Evolutionary conservation across 192 early-diverging fungal species (phyloP).

Genomic region (Coemansia sp.): DNA sequence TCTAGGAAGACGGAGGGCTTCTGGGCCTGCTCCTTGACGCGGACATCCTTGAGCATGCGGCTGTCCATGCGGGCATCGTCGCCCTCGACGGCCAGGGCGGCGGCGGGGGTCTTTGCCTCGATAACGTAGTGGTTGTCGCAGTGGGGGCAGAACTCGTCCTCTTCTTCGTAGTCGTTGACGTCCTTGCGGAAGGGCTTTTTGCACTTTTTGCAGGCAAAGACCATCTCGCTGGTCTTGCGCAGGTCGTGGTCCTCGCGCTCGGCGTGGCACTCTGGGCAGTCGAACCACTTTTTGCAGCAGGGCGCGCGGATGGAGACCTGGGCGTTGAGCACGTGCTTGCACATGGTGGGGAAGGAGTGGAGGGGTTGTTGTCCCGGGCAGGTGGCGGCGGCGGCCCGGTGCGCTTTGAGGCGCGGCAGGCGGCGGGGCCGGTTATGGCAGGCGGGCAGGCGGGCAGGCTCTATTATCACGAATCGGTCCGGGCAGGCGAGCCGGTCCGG

Average conservation of each 20-base stretch:
- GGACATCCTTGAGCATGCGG: slow-evolving; percentile 57
- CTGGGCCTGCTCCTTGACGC: slow-evolving; percentile 27
- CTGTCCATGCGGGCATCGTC: slow-evolving; percentile 79
- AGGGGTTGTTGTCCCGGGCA: neutral
- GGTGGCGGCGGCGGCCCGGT: neutral
- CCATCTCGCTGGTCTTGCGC: slow-evolving; percentile 80
- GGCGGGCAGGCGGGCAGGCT: neutral
- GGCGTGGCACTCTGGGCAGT: slow-evolving; percentile 92
- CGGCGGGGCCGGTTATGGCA: neutral
- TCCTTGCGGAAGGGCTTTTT: slow-evolving; percentile 97
- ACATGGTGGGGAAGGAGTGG: slow-evolving; percentile 66
- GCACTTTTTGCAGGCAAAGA: slow-evolving; percentile 97
- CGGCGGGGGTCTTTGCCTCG: slow-evolving; percentile 82
- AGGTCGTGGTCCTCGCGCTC: slow-evolving; percentile 72
- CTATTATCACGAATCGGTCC: too few species aligned
- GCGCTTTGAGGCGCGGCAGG: neutral
- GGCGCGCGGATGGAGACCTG: slow-evolving; percentile 90
- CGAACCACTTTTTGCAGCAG: slow-evolving; percentile 95
- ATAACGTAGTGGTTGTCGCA: slow-evolving; percentile 98
- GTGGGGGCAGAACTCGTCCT: slow-evolving; percentile 96
- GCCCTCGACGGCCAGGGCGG: slow-evolving; percentile 85
- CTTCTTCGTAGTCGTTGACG: slow-evolving; percentile 79
- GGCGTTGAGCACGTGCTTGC: slow-evolving; percentile 97
- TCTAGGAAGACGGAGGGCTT: slow-evolving; percentile 24
- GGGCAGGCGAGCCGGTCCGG: too few species aligned